Evolutionary conservation across 176 grass and related monocot species (phyloP).

Genomic region (Phyllostachys edulis): DNA sequence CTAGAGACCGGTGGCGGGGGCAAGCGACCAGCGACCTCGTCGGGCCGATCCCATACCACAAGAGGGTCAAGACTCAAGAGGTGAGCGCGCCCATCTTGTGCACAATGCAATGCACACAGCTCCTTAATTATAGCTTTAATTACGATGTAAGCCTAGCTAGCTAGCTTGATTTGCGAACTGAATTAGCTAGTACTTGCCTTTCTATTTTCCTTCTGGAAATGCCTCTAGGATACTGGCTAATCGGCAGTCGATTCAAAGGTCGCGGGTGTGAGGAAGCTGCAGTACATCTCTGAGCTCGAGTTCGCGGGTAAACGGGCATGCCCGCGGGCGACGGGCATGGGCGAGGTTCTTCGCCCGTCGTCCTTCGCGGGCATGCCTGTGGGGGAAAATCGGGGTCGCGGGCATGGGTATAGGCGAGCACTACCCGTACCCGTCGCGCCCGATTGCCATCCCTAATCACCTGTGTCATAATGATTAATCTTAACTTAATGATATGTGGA

Average conservation of each 20-base stretch:
- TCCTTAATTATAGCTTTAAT: not conserved
- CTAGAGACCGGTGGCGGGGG: too few relatives aligned
- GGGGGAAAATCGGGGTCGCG: too few relatives aligned
- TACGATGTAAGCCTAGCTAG: not conserved
- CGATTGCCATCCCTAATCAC: too few relatives aligned
- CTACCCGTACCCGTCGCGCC: too few relatives aligned
- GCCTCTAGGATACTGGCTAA: constrained; percentile 68
- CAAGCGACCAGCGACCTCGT: not conserved
- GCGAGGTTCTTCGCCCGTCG: too few relatives aligned
- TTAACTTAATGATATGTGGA: too few relatives aligned
- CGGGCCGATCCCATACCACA: constrained; percentile 54
- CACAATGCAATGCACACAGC: not conserved
- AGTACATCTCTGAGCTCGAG: constrained; percentile 98
- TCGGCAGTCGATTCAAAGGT: constrained; percentile 94
- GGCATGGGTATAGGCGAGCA: too few relatives aligned
- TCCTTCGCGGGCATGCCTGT: too few relatives aligned
- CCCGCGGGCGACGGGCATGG: too few relatives aligned
- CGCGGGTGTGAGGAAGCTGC: constrained; percentile 89
- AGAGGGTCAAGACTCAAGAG: constrained; percentile 72
- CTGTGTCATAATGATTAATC: too few relatives aligned
- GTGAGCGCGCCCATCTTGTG: constrained; percentile 16
- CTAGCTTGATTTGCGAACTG: not conserved
- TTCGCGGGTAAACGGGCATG: too few relatives aligned
- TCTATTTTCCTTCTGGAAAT: not conserved
- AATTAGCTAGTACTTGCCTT: not conserved